A percentile compares a stretch with the other conserved stretches of the same genome.
Conservation (phyloP, 2,329 filamentous ascomycete genomes). For the Beauveria bassiana region DNA sequence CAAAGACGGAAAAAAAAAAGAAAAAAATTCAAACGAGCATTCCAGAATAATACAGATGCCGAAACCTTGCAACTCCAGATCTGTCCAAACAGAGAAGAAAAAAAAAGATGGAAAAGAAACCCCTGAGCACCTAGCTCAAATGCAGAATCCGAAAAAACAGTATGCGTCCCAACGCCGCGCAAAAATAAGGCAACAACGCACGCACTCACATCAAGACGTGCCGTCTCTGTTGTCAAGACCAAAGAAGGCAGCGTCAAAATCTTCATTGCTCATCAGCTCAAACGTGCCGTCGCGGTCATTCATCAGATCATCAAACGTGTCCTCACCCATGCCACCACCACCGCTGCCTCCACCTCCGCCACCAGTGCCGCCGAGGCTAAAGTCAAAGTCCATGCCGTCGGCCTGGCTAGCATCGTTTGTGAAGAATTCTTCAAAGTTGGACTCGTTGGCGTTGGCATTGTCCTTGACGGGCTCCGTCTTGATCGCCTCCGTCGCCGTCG, state of each 20-base stretch:
- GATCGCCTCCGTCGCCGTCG: slow-evolving; percentile 13
- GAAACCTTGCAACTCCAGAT: neutral
- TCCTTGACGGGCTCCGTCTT: slow-evolving; percentile 21
- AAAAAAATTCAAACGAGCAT: neutral
- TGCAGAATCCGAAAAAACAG: neutral
- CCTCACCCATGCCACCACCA: slow-evolving; percentile 21
- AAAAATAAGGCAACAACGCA: neutral
- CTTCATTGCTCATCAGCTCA: slow-evolving; percentile 34
- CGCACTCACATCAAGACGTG: slow-evolving; percentile 12
- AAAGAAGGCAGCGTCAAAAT: slow-evolving; percentile 42
- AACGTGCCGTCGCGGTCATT: slow-evolving; percentile 33
- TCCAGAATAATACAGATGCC: neutral
- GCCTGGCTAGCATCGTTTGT: slow-evolving; percentile 31
- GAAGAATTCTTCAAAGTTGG: slow-evolving; percentile 39
- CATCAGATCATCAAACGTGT: slow-evolving; percentile 45
- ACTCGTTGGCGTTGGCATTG: slow-evolving; percentile 15
- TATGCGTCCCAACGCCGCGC: neutral
- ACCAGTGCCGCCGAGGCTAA: slow-evolving; percentile 22
- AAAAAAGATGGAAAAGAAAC: neutral
- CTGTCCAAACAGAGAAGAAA: neutral
- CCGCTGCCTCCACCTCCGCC: slow-evolving; percentile 17
- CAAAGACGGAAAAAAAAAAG: neutral
- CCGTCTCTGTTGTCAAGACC: slow-evolving; percentile 23
- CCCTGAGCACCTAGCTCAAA: slow-evolving; percentile 3
- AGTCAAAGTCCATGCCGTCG: slow-evolving; percentile 34